phyloP scores from a whole-genome alignment of 768 basidiomycete species.

The Suillus clintonianus region DNA sequence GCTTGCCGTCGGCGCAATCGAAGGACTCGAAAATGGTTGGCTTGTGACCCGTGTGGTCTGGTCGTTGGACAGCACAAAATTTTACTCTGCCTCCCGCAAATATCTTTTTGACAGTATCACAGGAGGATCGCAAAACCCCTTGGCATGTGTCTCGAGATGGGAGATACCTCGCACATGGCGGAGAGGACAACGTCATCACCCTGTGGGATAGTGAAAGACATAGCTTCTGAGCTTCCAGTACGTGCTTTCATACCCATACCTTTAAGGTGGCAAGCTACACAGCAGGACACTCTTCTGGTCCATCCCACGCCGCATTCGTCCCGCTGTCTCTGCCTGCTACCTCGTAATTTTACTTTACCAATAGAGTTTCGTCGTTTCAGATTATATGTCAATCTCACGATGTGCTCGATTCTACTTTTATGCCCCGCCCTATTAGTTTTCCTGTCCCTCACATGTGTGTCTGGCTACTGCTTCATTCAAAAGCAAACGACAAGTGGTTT shows the following conservation, averaged over 20 bases:
- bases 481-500: too few species aligned
- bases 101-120: not conserved
- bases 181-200: not conserved
- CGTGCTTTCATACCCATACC: not conserved
- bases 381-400: too few species aligned
- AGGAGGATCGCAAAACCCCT: not conserved
- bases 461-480: too few species aligned
- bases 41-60: not conserved
- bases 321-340: too few species aligned
- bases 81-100: not conserved
- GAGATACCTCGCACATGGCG: not conserved
- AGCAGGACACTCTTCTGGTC: too few species aligned
- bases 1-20: not conserved
- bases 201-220: not conserved
- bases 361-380: too few species aligned
- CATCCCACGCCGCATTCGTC: too few species aligned
- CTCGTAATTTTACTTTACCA: too few species aligned
- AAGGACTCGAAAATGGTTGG: not conserved
- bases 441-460: too few species aligned
- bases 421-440: too few species aligned
- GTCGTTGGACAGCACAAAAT: not conserved
- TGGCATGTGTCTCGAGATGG: not conserved
- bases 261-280: not conserved
- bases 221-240: not conserved
- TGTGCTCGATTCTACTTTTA: too few species aligned